Evolutionary conservation across 495 filamentous ascomycete genomes (phyloP), one percentile per base, ranked within the genome.

Genomic region (Tuber aestivum): DNA sequence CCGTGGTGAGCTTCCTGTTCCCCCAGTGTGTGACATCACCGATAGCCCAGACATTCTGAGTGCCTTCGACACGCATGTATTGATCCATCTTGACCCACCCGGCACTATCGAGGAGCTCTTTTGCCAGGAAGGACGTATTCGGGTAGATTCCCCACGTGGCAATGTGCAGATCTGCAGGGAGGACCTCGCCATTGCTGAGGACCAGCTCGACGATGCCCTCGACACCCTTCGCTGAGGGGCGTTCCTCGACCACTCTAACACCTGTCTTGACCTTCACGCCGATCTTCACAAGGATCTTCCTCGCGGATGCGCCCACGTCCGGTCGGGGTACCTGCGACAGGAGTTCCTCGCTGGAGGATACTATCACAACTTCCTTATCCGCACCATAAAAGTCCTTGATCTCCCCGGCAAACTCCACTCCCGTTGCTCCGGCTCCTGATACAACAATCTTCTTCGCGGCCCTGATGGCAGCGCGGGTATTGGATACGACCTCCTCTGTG

Each of bases 351-450:
- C 76, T 80, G 21, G 85, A 84, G 3, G 85, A 86, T 44, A 90
- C 80, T 44, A 91, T 83, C 12, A 85, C 81, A 70, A 90, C 85
- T 69, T 87, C 83, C 48, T 81, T 80, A 35, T 84, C 79, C 48
- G 77, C 71, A 16, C 83, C 79, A 71, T 83, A 89, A 68, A 85
- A 83, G 21, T 81, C 76, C 3, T 77, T 77, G 42, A 84, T 82
- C 83, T 92, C 91, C 45, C 86, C 91, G 1, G 87, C 86, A 1
- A 89, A 75, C 77, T 92, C 90, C 68, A 93, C 87, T 18, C 91
- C 92, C 3, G 91, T 88, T 6, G 89, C 84, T 0, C 93, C 93
- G 0, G 86, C 92, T 42, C 93, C 93, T 9, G 86, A 90, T 68
- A 93, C 83, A 7, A 91, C 87, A 74, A 94, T 89, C 35, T 84